These are phyloP conservation scores for Omphalea diandra DNA, from an alignment of 441 rosid genomes.

Conservation along the genomic window DNA sequence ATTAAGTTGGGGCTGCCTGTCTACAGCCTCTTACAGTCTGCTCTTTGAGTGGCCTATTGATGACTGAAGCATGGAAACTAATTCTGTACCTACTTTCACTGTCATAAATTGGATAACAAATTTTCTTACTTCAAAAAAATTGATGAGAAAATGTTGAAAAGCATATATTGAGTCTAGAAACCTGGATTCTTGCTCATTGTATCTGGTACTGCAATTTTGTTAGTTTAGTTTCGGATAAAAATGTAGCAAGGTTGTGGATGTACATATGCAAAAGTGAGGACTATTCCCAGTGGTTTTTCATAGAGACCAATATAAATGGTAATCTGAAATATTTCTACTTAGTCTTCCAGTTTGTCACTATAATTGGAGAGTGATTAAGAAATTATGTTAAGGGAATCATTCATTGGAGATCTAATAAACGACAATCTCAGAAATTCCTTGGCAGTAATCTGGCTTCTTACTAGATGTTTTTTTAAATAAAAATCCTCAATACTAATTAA, in stretches of 20 bases:
- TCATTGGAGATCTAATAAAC: no score
- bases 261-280: neutral
- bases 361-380: no score
- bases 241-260: neutral
- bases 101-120: neutral
- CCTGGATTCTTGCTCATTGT: slow-evolving; percentile 2
- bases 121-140: neutral
- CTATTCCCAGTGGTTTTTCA: neutral
- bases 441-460: slow-evolving; percentile 8
- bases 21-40: slow-evolving; percentile 12
- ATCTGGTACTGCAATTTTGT: slow-evolving; percentile 4
- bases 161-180: slow-evolving; percentile 6
- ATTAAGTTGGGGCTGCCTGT: neutral
- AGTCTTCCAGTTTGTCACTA: no score
- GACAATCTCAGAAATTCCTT: no score
- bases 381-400: no score
- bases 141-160: neutral
- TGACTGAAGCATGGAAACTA: slow-evolving; percentile 1
- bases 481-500: slow-evolving; percentile 8
- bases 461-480: neutral
- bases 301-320: slow-evolving; percentile 12
- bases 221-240: slow-evolving; percentile 10
- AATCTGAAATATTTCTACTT: neutral
- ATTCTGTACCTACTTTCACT: neutral
- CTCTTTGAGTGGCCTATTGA: slow-evolving; percentile 4